Evolutionary conservation across 352 stramenopile species (phyloP), one percentile per base, ranked within the genome.

Genomic region (Phytopythium cucurbitacearum): DNA sequence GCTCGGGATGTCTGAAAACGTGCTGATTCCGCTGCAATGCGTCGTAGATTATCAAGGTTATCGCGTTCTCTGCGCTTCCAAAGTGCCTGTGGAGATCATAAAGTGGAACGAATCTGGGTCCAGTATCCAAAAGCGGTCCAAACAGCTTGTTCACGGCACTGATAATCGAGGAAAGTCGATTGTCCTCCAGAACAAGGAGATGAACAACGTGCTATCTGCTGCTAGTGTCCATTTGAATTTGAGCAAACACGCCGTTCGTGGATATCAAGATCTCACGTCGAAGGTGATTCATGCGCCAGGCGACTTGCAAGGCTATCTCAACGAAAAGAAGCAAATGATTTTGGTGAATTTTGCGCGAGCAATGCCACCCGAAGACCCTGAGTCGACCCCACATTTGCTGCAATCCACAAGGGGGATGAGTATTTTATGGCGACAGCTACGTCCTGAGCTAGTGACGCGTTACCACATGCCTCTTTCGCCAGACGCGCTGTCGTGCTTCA

Each of bases 371-470:
- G 91, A 98, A 75, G 85, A 97, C 55, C 87, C 91, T 0, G 71
- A 84, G 35, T 53, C 76, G 7, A 96, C 88, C 1, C 53, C 28
- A 9, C 89, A 97, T 50, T 57, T 98, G 13, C 50, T 76, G 35
- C 55, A 69, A 33, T 91, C 87, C 4, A 88, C 88, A 3, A 65
- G 91, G 5, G 82, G 85, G 2, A 88, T 97, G 72, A 91, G 70
- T 45, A 96, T 98, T 15, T 63, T 98, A n/a, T 98, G 90, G 89
- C 74, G 92, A 0, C 83, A 95, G 53, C 66, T 97, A 21, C 80
- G 92, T 28, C 90, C 91, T 0, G 89, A 97, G 55, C 70, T 95
- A 46, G 82, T 98, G 5, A 56, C 58, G 10, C 48, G 40, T 3
- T 76, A 74, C 44, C 52, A 52, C 16, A 64, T 64, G 0, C 76